These are phyloP conservation scores for Fusarium musae DNA, from an alignment of 2,329 filamentous ascomycete species.

Conservation along the genomic window DNA sequence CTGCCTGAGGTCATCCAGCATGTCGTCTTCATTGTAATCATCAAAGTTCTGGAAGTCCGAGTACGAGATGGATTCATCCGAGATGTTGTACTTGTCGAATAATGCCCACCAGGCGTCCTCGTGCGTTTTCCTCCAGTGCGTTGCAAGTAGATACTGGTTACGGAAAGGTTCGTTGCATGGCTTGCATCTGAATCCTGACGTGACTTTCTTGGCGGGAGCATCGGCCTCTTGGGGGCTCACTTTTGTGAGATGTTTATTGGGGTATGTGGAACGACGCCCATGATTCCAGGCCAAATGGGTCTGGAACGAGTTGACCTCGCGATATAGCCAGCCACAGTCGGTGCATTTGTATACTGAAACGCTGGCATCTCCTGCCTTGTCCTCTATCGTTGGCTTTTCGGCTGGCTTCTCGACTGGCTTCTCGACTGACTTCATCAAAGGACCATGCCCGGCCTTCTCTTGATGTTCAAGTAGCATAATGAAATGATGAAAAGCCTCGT, in stretches of 20 bases:
- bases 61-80: not conserved
- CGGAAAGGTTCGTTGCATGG: not conserved
- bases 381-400: not conserved
- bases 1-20: not conserved
- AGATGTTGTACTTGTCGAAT: not conserved
- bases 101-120: not conserved
- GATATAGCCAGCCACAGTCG: not conserved
- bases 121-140: not conserved
- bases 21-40: not conserved
- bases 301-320: not conserved
- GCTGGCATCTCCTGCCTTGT: not conserved
- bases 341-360: not conserved
- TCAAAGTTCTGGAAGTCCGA: not conserved
- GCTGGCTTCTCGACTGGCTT: too few relatives aligned
- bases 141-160: not conserved
- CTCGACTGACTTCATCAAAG: too few relatives aligned
- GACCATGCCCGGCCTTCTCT: too few relatives aligned
- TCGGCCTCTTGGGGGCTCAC: not conserved
- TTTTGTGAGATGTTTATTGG: too few relatives aligned
- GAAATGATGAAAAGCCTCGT: too few relatives aligned
- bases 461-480: too few relatives aligned
- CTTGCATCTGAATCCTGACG: not conserved
- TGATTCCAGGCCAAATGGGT: not conserved
- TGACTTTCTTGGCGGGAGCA: not conserved
- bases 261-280: not conserved